Conservation (phyloP, 805 yeast species). For the Pichia scutulata region DNA sequence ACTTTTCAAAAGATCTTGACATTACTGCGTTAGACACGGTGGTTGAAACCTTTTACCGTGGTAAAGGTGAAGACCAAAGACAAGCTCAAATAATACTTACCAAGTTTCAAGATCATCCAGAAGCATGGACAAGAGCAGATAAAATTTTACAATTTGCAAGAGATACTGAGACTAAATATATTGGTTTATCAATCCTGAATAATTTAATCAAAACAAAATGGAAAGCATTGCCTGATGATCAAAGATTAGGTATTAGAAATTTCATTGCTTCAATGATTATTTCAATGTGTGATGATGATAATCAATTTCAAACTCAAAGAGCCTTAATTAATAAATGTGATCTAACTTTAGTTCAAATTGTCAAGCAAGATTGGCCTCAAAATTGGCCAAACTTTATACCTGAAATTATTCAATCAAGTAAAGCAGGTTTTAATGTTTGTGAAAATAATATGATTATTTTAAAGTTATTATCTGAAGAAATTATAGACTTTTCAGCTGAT, state of each 20-base stretch:
- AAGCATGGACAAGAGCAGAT: conserved; percentile 93
- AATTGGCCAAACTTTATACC: conserved; percentile 98
- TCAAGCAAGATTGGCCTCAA: conserved; percentile 98
- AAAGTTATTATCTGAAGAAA: conserved; percentile 86
- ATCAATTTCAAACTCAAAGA: conserved; percentile 59
- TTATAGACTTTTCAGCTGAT: conserved; percentile 90
- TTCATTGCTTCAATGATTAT: conserved; percentile 92
- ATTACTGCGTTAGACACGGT: conserved; percentile 71
- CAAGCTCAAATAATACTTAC: conserved; percentile 66
- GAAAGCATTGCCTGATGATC: conserved; percentile 86
- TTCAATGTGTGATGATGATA: conserved; percentile 78
- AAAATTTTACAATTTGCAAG: conserved; percentile 70
- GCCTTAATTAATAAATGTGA: conserved; percentile 90
- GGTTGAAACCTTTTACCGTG: conserved; percentile 77
- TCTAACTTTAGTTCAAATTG: conserved; percentile 84
- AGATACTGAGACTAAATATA: conserved; percentile 84
- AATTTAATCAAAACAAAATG: conserved; percentile 86
- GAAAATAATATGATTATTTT: conserved; percentile 95
- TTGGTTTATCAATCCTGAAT: conserved; percentile 85
- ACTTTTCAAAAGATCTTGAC: conserved; percentile 79
- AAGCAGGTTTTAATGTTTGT: conserved; percentile 85
- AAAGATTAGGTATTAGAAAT: conserved; percentile 87
- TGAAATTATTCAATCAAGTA: conserved; percentile 78
- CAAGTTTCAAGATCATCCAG: conserved; percentile 87
- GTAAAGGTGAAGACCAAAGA: conserved; percentile 66